phyloP scores from a whole-genome alignment of 2,329 filamentous ascomycete species.

The Fusarium marasasianum region DNA sequence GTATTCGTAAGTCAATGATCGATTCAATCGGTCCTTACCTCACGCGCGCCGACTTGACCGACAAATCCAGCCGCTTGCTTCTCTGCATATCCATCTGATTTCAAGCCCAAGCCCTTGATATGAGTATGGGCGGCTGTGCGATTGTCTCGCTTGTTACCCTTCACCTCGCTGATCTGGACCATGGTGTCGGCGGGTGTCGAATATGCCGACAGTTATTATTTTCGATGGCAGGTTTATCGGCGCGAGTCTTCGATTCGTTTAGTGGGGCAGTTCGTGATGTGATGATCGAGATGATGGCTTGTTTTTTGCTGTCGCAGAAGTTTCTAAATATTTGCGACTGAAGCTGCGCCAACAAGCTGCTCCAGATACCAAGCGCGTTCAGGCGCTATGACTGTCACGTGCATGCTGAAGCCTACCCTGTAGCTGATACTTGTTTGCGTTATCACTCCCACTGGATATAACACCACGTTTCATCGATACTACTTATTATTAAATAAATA shows the following conservation, averaged over 20 bases:
- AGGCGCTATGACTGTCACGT: conserved; percentile 44
- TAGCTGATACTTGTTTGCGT: neutral
- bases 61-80: conserved; percentile 84
- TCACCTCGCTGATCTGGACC: conserved; percentile 94
- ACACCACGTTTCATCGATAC: neutral
- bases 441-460: neutral
- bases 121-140: conserved; percentile 97
- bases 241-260: conserved; percentile 7
- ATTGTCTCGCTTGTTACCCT: conserved; percentile 93
- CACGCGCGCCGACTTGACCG: conserved; percentile 86
- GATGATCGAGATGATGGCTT: conserved; percentile 12
- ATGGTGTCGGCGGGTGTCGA: conserved; percentile 60
- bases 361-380: conserved; percentile 39
- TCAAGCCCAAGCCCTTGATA: conserved; percentile 93
- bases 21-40: conserved; percentile 65
- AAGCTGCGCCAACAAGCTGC: conserved; percentile 42
- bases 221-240: neutral
- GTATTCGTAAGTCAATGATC: conserved; percentile 3
- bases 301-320: conserved; percentile 34
- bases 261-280: conserved; percentile 5
- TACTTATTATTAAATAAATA: neutral
- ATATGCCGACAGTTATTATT: conserved; percentile 19
- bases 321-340: conserved; percentile 49
- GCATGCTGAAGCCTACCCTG: conserved; percentile 17
- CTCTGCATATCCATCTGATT: conserved; percentile 86